Evolutionary conservation across 1,139 yeast genomes (phyloP).

Genomic region (Candida sanyaensis): DNA sequence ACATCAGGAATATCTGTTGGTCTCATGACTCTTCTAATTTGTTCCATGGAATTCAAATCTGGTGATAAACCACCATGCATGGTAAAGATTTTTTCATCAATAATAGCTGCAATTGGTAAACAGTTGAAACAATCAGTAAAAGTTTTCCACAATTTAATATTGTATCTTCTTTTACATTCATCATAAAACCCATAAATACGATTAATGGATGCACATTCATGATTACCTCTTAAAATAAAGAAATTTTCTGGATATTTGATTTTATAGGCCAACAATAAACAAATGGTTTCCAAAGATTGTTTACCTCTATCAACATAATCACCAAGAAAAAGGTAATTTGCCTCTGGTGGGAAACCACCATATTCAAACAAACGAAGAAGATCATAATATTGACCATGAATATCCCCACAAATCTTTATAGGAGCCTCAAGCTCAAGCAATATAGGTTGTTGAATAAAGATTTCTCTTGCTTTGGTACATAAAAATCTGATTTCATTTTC

Average conservation of each 20-base stretch:
- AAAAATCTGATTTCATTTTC: slow-evolving; percentile 94
- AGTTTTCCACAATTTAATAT: slow-evolving; percentile 96
- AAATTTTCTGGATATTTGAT: slow-evolving; percentile 97
- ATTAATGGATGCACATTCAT: slow-evolving; percentile 96
- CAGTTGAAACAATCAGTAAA: slow-evolving; percentile 98
- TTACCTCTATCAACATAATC: slow-evolving; percentile 99
- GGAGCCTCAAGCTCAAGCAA: slow-evolving; percentile 96
- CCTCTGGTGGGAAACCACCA: slow-evolving; percentile 99
- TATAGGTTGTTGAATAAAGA: slow-evolving; percentile 96
- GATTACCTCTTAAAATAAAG: slow-evolving; percentile 92
- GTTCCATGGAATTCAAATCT: slow-evolving; percentile 96
- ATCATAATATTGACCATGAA: slow-evolving; percentile 97
- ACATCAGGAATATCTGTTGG: slow-evolving; percentile 98
- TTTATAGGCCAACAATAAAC: slow-evolving; percentile 89
- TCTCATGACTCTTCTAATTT: slow-evolving; percentile 96
- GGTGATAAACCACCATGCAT: slow-evolving; percentile 99
- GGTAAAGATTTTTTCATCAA: slow-evolving; percentile 95
- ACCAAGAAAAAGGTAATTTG: slow-evolving; percentile 91
- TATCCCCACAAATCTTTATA: slow-evolving; percentile 91
- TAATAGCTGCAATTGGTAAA: slow-evolving; percentile 96
- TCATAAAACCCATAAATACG: slow-evolving; percentile 97
- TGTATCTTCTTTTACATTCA: slow-evolving; percentile 96
- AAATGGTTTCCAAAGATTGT: slow-evolving; percentile 92
- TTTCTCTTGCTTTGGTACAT: slow-evolving; percentile 97
- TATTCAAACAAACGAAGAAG: slow-evolving; percentile 92